Conservation (phyloP, 2,329 filamentous ascomycete genomes). For the Cladosporium sp. region DNA sequence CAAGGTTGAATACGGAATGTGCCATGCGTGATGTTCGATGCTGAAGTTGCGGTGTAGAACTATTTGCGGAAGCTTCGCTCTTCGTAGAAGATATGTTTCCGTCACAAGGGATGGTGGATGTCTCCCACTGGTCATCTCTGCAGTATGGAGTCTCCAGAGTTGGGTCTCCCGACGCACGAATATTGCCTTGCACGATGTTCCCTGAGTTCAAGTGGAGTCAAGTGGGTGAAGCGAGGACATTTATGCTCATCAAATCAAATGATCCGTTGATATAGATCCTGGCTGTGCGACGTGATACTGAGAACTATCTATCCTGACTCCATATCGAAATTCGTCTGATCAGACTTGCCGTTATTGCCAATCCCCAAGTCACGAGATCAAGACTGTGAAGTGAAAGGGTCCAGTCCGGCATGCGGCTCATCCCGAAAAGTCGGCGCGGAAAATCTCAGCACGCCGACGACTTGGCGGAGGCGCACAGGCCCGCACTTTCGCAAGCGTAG, state of each 20-base stretch:
- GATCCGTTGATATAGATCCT: neutral
- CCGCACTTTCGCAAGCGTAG: slow-evolving; percentile 3
- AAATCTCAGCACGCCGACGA: neutral
- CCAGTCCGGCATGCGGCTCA: neutral
- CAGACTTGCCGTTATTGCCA: too few species aligned
- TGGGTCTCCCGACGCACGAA: neutral
- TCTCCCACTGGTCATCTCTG: too few species aligned
- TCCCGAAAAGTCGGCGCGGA: neutral
- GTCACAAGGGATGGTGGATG: too few species aligned
- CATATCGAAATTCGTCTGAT: too few species aligned
- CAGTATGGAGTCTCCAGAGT: too few species aligned
- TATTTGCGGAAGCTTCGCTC: too few species aligned
- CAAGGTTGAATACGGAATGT: too few species aligned
- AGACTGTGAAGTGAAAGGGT: neutral
- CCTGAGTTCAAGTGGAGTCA: neutral
- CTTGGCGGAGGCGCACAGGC: slow-evolving; percentile 4
- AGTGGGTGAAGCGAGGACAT: neutral
- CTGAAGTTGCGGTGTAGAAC: too few species aligned
- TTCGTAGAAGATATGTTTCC: too few species aligned
- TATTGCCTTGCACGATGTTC: neutral
- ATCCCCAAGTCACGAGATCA: neutral
- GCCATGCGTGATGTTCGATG: too few species aligned
- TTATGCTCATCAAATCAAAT: neutral
- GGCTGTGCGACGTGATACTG: neutral
- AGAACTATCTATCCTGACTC: neutral